phyloP scores from a whole-genome alignment of 192 early-diverging fungal species.

The Paraglomus brasilianum region DNA sequence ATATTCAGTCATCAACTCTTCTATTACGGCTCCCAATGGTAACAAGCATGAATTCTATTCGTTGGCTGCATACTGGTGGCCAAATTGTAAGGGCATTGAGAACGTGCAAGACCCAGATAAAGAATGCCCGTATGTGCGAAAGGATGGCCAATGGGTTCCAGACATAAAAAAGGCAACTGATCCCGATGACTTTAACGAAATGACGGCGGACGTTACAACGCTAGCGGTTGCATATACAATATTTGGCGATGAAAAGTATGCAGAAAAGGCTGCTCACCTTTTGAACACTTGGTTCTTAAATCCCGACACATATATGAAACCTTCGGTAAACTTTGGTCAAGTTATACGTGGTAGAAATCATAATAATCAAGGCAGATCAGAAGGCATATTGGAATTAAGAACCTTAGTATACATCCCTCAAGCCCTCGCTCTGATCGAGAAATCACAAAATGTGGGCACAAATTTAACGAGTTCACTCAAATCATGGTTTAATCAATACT shows the following conservation, averaged over 20 bases:
- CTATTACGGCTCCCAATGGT: neutral
- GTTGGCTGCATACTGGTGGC: conserved; percentile 4
- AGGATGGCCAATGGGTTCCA: neutral
- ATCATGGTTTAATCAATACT: conserved; percentile 34
- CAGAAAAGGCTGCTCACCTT: conserved; percentile 11
- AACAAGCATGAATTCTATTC: conserved; percentile 15
- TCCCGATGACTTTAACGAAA: neutral
- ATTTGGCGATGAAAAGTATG: conserved; percentile 11
- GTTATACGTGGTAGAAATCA: neutral
- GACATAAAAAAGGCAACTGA: conserved; percentile 2
- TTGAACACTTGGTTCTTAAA: neutral
- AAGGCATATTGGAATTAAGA: conserved; percentile 8
- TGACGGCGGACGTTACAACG: neutral
- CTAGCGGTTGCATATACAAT: conserved; percentile 5
- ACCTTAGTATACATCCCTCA: too few species aligned
- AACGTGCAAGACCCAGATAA: conserved; percentile 3
- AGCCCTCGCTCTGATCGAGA: too few species aligned
- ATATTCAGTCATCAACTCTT: conserved; percentile 14
- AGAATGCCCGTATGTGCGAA: neutral
- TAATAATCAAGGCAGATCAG: conserved; percentile 2
- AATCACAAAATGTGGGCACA: too few species aligned
- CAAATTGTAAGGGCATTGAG: neutral
- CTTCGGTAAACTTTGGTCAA: neutral
- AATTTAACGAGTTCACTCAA: too few species aligned
- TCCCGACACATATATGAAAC: neutral